phyloP scores from a whole-genome alignment of 1,284 basidiomycete species.

The Phylloboletellus chloephorus region DNA sequence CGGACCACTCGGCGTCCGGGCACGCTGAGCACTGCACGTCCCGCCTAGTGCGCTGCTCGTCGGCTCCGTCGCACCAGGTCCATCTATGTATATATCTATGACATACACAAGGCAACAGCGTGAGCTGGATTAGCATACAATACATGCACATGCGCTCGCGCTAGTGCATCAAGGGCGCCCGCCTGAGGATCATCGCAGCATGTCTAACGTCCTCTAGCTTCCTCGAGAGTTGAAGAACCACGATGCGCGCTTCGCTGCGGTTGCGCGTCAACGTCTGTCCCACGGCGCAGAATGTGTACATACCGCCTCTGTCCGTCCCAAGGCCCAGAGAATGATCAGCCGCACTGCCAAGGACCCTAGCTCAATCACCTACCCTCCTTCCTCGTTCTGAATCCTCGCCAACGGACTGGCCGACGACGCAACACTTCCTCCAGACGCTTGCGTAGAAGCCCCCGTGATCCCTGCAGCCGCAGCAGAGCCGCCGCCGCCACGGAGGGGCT shows the following conservation, averaged over 20 bases:
- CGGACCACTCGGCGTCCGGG: neutral
- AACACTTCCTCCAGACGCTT: slow-evolving; percentile 41
- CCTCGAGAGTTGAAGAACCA: slow-evolving; percentile 83
- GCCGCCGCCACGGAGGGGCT: slow-evolving; percentile 90
- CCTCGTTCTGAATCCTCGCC: slow-evolving; percentile 71
- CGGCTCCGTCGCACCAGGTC: slow-evolving; percentile 25
- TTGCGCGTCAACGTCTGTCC: slow-evolving; percentile 17
- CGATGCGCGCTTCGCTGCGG: slow-evolving; percentile 75
- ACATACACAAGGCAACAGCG: slow-evolving; percentile 22
- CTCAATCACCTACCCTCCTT: slow-evolving; percentile 58
- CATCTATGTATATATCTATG: slow-evolving; percentile 20
- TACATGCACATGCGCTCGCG: slow-evolving; percentile 16
- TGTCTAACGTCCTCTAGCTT: slow-evolving; percentile 28
- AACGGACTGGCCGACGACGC: slow-evolving; percentile 54
- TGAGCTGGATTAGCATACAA: slow-evolving; percentile 29
- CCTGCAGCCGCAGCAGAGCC: slow-evolving; percentile 46
- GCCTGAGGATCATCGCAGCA: slow-evolving; percentile 11
- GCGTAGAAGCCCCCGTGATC: slow-evolving; percentile 37
- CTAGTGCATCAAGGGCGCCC: slow-evolving; percentile 30
- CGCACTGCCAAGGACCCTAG: slow-evolving; percentile 22
- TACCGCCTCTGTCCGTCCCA: slow-evolving; percentile 38
- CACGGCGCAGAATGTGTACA: slow-evolving; percentile 20
- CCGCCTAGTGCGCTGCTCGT: slow-evolving; percentile 17
- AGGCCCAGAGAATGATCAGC: slow-evolving; percentile 16
- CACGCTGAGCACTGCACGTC: slow-evolving; percentile 12